Conservation (phyloP, 768 basidiomycete species). For the Gelatoporia subvermispora region DNA sequence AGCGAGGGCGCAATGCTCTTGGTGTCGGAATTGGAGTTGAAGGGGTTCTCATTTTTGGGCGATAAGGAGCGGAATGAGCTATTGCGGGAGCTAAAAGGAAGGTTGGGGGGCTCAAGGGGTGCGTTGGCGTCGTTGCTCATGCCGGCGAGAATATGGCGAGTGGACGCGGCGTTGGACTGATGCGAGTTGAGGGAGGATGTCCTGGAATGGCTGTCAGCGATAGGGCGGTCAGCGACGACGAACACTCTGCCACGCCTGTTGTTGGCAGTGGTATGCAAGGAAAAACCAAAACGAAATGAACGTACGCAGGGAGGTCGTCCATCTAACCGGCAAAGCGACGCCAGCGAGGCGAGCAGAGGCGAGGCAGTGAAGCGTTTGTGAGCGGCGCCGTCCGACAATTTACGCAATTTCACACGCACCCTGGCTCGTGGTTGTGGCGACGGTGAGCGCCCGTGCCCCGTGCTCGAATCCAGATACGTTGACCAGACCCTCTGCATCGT, state of each 20-base stretch:
- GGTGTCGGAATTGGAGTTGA: constrained; percentile 5
- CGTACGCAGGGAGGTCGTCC: constrained; percentile 18
- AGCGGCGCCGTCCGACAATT: constrained; percentile 8
- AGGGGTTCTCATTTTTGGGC: constrained; percentile 17
- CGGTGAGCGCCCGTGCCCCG: constrained; percentile 5
- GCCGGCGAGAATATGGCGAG: constrained; percentile 42
- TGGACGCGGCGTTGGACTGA: constrained; percentile 43
- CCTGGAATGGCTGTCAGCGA: constrained; percentile 18
- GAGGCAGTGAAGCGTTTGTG: constrained; percentile 9
- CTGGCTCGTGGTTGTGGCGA: background rate
- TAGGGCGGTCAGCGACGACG: background rate
- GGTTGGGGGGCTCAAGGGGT: constrained; percentile 35
- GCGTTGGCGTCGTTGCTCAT: constrained; percentile 20
- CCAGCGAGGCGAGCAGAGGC: constrained; percentile 3
- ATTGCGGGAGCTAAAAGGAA: constrained; percentile 32
- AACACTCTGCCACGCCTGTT: constrained; percentile 5
- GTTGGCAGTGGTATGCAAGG: constrained; percentile 8
- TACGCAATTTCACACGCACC: constrained; percentile 16
- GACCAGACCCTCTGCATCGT: constrained; percentile 52
- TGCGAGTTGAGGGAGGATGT: constrained; percentile 33
- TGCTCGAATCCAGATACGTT: constrained; percentile 38
- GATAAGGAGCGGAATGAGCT: constrained; percentile 21
- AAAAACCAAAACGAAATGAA: constrained; percentile 4
- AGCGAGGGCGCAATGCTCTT: constrained; percentile 33
- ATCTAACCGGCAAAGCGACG: constrained; percentile 15